These are phyloP conservation scores for Yamadazyma tumulicola DNA, from an alignment of 805 yeast genomes.

Conservation along the genomic window DNA sequence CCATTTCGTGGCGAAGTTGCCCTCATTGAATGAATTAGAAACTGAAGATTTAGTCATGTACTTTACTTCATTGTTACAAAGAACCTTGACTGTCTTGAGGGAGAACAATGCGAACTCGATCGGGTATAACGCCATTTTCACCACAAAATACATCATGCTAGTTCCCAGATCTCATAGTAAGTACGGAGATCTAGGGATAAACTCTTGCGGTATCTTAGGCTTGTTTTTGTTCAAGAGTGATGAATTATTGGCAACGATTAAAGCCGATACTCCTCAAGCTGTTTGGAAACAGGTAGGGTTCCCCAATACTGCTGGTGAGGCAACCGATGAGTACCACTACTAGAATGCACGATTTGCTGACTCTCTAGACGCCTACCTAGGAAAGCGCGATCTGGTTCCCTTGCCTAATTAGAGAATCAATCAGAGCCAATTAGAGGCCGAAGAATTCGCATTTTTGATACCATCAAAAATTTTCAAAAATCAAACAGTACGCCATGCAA, in stretches of 20 bases:
- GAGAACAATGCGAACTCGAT: conserved; percentile 44
- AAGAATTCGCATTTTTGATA: conserved; percentile 14
- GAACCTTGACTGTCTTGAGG: conserved; percentile 64
- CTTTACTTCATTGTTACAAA: conserved; percentile 69
- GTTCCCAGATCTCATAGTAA: conserved; percentile 72
- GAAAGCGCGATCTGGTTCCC: not conserved
- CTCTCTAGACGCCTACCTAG: too few relatives aligned
- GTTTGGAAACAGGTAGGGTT: conserved; percentile 67
- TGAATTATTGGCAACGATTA: conserved; percentile 47
- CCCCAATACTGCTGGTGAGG: conserved; percentile 53
- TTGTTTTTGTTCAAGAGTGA: conserved; percentile 70
- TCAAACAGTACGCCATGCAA: conserved; percentile 36
- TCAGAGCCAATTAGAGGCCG: conserved; percentile 23
- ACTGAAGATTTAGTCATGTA: conserved; percentile 62
- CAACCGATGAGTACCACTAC: conserved; percentile 61
- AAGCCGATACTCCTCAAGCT: conserved; percentile 44
- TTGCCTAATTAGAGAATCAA: conserved; percentile 5
- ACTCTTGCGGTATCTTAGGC: conserved; percentile 80
- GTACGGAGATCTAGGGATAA: conserved; percentile 60
- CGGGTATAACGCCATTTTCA: conserved; percentile 80
- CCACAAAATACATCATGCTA: conserved; percentile 77
- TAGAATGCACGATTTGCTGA: not conserved
- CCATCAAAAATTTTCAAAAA: conserved; percentile 7
- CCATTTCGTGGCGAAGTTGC: conserved; percentile 72
- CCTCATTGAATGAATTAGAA: conserved; percentile 33